phyloP scores from a whole-genome alignment of 441 rosid species.

The Croton laevigatus region DNA sequence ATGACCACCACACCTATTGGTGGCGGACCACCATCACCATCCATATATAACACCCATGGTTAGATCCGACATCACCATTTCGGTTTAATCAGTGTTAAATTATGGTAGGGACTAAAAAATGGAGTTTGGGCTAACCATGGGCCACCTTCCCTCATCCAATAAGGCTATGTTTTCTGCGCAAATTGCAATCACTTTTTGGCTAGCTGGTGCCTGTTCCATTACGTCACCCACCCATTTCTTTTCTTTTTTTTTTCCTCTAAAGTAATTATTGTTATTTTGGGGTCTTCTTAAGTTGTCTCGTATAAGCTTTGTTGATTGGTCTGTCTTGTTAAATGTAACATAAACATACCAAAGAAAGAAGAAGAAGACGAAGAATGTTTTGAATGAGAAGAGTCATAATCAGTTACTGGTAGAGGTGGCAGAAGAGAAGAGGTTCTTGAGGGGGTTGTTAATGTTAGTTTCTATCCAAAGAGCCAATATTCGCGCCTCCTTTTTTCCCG shows the following conservation, averaged over 20 bases:
- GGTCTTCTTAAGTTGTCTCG: slow-evolving; percentile 16
- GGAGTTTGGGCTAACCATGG: slow-evolving; percentile 31
- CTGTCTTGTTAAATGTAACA: neutral
- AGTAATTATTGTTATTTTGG: slow-evolving; percentile 8
- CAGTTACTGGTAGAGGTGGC: slow-evolving; percentile 54
- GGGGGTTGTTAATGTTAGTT: neutral
- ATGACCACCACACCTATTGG: slow-evolving; percentile 8
- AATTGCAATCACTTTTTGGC: slow-evolving; percentile 27
- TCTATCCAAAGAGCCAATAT: slow-evolving; percentile 12
- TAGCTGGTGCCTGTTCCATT: slow-evolving; percentile 39
- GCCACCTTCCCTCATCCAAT: slow-evolving; percentile 31
- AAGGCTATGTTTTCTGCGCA: neutral
- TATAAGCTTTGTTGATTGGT: slow-evolving; percentile 24
- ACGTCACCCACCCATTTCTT: slow-evolving; percentile 29
- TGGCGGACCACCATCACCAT: slow-evolving; percentile 24
- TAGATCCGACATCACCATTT: slow-evolving; percentile 42
- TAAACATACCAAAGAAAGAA: neutral
- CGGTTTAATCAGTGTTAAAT: slow-evolving; percentile 26
- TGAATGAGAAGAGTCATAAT: slow-evolving; percentile 33
- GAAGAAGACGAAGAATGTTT: slow-evolving; percentile 3
- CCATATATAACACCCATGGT: neutral
- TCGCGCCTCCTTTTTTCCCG: slow-evolving; percentile 45
- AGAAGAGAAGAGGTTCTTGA: slow-evolving; percentile 3
- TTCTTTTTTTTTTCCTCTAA: neutral
- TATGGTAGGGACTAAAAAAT: slow-evolving; percentile 46